Percentiles rank a stretch among this genome's conserved stretches.
phyloP scores from a whole-genome alignment of 352 stramenopile genomes.

The Paralagenidium karlingii region DNA sequence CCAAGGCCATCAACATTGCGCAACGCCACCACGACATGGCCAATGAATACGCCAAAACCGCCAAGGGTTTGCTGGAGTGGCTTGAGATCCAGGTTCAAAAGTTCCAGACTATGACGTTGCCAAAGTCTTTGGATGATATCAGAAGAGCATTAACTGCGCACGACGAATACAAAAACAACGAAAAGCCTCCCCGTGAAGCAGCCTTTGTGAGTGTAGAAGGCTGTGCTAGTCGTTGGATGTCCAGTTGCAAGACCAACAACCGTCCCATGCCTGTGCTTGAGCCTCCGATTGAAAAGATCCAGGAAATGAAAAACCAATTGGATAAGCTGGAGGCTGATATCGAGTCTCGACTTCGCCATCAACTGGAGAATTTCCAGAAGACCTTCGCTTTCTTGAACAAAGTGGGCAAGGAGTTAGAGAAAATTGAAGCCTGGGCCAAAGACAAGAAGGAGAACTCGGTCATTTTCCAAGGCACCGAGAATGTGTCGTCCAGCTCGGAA shows the following conservation, averaged over 20 bases:
- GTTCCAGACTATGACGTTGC: slow-evolving; percentile 62
- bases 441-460: slow-evolving; percentile 53
- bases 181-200: slow-evolving; percentile 71
- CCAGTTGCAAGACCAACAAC: slow-evolving; percentile 82
- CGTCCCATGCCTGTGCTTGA: slow-evolving; percentile 52
- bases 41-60: slow-evolving; percentile 55
- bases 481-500: slow-evolving; percentile 39
- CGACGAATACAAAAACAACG: slow-evolving; percentile 81
- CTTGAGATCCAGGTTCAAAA: slow-evolving; percentile 49
- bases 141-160: slow-evolving; percentile 50
- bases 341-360: slow-evolving; percentile 57
- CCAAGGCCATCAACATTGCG: slow-evolving; percentile 83
- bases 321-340: slow-evolving; percentile 57
- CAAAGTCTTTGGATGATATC: slow-evolving; percentile 49
- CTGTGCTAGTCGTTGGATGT: slow-evolving; percentile 65
- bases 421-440: slow-evolving; percentile 71
- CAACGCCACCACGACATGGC: slow-evolving; percentile 80
- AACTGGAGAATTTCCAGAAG: slow-evolving; percentile 73
- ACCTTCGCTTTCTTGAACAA: slow-evolving; percentile 71
- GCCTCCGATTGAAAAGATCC: slow-evolving; percentile 65
- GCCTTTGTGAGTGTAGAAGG: slow-evolving; percentile 72
- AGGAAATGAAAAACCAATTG: slow-evolving; percentile 56
- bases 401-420: slow-evolving; percentile 78
- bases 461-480: slow-evolving; percentile 36
- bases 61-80: slow-evolving; percentile 61